These are phyloP conservation scores for Ganoderma sinense DNA, from an alignment of 1,284 basidiomycete species.

Conservation along the genomic window DNA sequence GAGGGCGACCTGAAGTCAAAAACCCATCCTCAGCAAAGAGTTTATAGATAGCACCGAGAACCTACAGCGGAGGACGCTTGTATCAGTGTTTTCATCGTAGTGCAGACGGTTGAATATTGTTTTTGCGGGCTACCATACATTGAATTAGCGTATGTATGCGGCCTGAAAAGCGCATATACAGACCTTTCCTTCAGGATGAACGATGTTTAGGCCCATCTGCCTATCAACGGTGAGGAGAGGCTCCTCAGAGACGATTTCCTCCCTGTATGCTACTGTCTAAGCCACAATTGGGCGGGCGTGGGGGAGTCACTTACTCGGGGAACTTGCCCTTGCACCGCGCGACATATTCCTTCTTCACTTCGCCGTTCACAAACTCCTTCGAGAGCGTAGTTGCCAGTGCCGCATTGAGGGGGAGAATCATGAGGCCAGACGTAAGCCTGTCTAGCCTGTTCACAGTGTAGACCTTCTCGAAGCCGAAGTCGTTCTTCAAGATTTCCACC, in stretches of 20 bases:
- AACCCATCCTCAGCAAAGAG: background rate
- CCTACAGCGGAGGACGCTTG: conserved; percentile 90
- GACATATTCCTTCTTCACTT: conserved; percentile 91
- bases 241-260: conserved; percentile 84
- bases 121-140: conserved; percentile 73
- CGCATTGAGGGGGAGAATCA: conserved; percentile 90
- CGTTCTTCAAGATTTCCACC: conserved; percentile 86
- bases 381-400: conserved; percentile 79
- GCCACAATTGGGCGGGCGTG: background rate
- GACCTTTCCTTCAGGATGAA: conserved; percentile 92
- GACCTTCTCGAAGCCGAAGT: conserved; percentile 85
- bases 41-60: conserved; percentile 4
- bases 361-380: conserved; percentile 83
- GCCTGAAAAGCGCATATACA: background rate
- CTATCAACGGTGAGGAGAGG: conserved; percentile 93
- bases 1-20: conserved; percentile 69
- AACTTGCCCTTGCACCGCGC: conserved; percentile 88
- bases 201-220: conserved; percentile 95
- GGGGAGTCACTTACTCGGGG: conserved; percentile 65
- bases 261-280: conserved; percentile 51
- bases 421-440: conserved; percentile 93
- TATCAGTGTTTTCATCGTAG: conserved; percentile 86
- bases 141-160: background rate
- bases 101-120: conserved; percentile 90
- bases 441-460: conserved; percentile 96